phyloP scores from a whole-genome alignment of 371 early-diverging fungal species.

The Mortierella sp. region DNA sequence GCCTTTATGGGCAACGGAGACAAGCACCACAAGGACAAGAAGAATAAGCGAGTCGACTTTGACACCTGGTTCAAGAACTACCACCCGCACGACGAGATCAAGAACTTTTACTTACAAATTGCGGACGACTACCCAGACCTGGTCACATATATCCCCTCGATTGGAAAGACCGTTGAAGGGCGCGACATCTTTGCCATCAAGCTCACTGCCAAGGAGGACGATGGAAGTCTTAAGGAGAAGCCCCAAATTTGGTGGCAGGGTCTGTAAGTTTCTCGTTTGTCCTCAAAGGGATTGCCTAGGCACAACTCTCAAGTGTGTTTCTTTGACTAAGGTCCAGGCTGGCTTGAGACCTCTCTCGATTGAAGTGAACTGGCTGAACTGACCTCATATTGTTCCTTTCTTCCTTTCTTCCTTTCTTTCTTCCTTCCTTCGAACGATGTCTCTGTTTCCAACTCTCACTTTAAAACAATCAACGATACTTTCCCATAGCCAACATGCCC shows the following conservation, averaged over 20 bases:
- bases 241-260: slow-evolving; percentile 68
- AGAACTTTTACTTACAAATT: slow-evolving; percentile 59
- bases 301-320: not conserved
- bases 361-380: not conserved
- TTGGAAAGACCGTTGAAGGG: slow-evolving; percentile 67
- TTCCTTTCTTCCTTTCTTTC: no score
- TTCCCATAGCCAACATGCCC: slow-evolving; percentile 63
- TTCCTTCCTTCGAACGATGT: not conserved
- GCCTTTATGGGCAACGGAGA: not conserved
- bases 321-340: not conserved
- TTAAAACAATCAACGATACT: not conserved
- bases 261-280: slow-evolving; percentile 29
- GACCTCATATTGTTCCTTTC: not conserved
- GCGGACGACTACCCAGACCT: slow-evolving; percentile 59
- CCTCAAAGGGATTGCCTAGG: not conserved
- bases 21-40: slow-evolving; percentile 1
- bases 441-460: slow-evolving; percentile 3
- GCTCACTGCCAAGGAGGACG: slow-evolving; percentile 54
- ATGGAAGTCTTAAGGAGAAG: slow-evolving; percentile 49
- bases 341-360: not conserved
- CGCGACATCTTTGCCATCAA: slow-evolving; percentile 68
- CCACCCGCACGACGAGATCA: slow-evolving; percentile 63
- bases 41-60: slow-evolving; percentile 35
- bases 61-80: slow-evolving; percentile 66
- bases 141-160: slow-evolving; percentile 61